Evolutionary conservation across 2,329 filamentous ascomycete genomes (phyloP), one percentile per base, ranked within the genome.

Genomic region (Phialophora tarda): DNA sequence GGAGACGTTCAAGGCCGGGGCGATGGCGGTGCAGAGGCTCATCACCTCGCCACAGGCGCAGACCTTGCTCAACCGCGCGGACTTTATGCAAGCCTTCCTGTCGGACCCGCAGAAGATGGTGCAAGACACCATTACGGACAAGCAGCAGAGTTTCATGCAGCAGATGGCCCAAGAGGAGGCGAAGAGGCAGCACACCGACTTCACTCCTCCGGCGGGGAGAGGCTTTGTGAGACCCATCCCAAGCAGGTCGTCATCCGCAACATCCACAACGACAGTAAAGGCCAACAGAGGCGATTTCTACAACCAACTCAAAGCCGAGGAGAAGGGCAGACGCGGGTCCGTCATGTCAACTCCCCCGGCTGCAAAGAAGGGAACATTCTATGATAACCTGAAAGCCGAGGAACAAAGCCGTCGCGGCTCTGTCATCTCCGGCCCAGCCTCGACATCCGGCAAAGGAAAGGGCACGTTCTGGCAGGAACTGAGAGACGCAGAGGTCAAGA

Each of bases 381-480:
- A 66, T 62, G 24, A 69, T 10, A 66, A 69, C 30, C 56, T 71
- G 4, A 57, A 70, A 51, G 59, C 69, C 32, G 70, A 63, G 11
- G 70, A 71, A 62, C 26, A 64, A 28, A 70, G 51, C 28, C 51
- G 51, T 32, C 51, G 28, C 14, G 24, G 24, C 51, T 54, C 51
- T 8, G 26, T 54, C 21, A n/a, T 54, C 11, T 54, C 51, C 2
- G 51, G 8, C 3, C 51, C 51, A 5, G 7, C 12, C n/a, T 24
- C 47, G 21, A 53, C 63, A 26, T 51, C 30, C 8, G 44, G 41
- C 23, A 44, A 8, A 44, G 38, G 38, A 2, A 64, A 66, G 21
- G 71, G 71, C 12, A 72, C 69, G 28, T 72, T 72, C 51, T 72
- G 69, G 69, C 47, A 70, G 28, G 69, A 72, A n/a, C 62, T 72